These are phyloP conservation scores for Arabidopsis thaliana DNA, from an alignment of 345 rosid species.

Conservation along the genomic window DNA sequence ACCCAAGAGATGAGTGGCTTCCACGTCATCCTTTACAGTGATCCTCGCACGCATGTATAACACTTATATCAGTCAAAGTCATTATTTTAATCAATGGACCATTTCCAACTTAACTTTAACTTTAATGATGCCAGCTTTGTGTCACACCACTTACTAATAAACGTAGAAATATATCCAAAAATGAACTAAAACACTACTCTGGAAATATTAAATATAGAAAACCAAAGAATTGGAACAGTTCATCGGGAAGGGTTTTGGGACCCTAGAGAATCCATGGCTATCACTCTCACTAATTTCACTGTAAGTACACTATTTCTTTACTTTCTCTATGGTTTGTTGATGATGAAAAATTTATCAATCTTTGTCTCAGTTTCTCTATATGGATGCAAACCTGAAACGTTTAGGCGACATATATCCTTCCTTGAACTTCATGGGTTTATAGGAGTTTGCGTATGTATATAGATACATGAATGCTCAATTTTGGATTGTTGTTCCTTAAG, in stretches of 20 bases:
- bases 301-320: slow-evolving; percentile 26
- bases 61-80: background rate
- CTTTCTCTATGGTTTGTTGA: slow-evolving; percentile 15
- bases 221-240: slow-evolving; percentile 2
- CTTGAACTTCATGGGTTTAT: slow-evolving; percentile 9
- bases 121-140: slow-evolving; percentile 39
- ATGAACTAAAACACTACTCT: background rate
- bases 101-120: slow-evolving; percentile 19
- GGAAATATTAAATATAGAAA: slow-evolving; percentile 1
- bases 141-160: slow-evolving; percentile 22
- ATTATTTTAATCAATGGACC: slow-evolving; percentile 28
- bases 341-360: slow-evolving; percentile 15
- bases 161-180: background rate
- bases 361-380: slow-evolving; percentile 25
- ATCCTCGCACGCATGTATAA: slow-evolving; percentile 9
- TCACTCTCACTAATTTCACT: slow-evolving; percentile 8
- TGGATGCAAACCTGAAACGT: slow-evolving; percentile 33
- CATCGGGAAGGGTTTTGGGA: slow-evolving; percentile 22
- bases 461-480: slow-evolving; percentile 1
- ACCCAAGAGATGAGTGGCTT: slow-evolving; percentile 39
- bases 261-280: slow-evolving; percentile 37
- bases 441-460: background rate
- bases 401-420: slow-evolving; percentile 38
- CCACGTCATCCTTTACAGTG: slow-evolving; percentile 25
- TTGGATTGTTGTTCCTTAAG: slow-evolving; percentile 50